Conservation (phyloP, 306 rosid genomes). For the Inga leiocalycina region DNA sequence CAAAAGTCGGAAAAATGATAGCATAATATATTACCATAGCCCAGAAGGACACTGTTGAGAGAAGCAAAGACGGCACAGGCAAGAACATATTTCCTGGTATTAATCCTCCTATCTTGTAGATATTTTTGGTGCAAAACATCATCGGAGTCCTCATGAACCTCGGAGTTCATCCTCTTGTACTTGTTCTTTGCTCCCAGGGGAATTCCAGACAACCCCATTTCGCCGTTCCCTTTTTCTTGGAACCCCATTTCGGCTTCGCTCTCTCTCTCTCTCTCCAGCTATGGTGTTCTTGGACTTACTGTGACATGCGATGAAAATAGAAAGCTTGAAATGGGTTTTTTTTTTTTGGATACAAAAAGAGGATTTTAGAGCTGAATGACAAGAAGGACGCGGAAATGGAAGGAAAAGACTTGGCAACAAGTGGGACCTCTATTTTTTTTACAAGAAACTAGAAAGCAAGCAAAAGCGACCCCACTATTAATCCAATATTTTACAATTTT, state of each 20-base stretch:
- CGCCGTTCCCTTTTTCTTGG: conserved; percentile 69
- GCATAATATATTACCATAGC: conserved; percentile 68
- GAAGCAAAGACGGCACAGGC: conserved; percentile 96
- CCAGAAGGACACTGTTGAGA: conserved; percentile 92
- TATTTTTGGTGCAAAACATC: conserved; percentile 51
- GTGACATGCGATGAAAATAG: conserved; percentile 32
- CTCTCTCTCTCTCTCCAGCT: not conserved
- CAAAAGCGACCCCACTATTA: conserved; percentile 37
- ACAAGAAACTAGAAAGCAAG: conserved; percentile 40
- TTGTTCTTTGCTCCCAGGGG: conserved; percentile 77
- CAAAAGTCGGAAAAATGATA: conserved; percentile 25
- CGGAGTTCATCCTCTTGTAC: conserved; percentile 75
- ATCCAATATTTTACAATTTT: not conserved
- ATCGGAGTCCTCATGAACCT: conserved; percentile 51
- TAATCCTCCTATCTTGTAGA: conserved; percentile 42
- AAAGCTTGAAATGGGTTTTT: conserved; percentile 7
- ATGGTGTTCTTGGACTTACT: conserved; percentile 27
- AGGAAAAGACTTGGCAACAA: conserved; percentile 35
- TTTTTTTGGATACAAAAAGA: too few species aligned
- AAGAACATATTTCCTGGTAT: conserved; percentile 68
- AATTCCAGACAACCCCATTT: conserved; percentile 64
- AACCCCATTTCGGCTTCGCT: conserved; percentile 54
- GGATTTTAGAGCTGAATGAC: conserved; percentile 56
- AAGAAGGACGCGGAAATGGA: conserved; percentile 9
- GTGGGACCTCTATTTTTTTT: conserved; percentile 37